phyloP scores from a whole-genome alignment of 2,329 filamentous ascomycete genomes.

The Pezicula neosporulosa region DNA sequence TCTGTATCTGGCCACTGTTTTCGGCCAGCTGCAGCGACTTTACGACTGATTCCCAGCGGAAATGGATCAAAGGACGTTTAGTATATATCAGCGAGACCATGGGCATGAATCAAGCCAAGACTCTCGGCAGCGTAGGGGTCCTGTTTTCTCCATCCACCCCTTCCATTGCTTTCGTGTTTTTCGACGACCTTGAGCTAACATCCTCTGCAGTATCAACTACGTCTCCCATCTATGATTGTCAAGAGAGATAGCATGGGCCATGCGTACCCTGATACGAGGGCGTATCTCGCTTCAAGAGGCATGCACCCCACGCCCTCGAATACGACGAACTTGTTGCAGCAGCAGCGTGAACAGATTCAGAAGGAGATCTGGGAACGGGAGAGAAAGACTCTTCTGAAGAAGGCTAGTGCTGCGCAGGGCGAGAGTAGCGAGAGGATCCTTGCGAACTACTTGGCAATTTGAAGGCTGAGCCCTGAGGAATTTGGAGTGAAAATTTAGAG shows the following conservation, averaged over 20 bases:
- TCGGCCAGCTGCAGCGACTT: constrained; percentile 54
- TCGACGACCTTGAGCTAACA: neutral
- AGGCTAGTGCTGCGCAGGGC: constrained; percentile 19
- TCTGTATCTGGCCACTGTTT: constrained; percentile 56
- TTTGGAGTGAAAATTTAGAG: no score
- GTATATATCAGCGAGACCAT: constrained; percentile 51
- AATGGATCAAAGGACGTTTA: constrained; percentile 52
- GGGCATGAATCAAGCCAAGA: constrained; percentile 55
- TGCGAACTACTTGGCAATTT: constrained; percentile 23
- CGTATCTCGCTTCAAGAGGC: neutral
- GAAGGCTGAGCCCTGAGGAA: neutral
- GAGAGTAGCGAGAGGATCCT: constrained; percentile 20
- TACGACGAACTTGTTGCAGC: constrained; percentile 37
- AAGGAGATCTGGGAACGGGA: constrained; percentile 41
- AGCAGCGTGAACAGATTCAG: constrained; percentile 45
- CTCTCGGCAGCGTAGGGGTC: constrained; percentile 47
- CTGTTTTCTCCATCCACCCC: neutral
- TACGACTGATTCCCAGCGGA: constrained; percentile 53
- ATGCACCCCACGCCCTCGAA: constrained; percentile 28
- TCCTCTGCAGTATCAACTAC: constrained; percentile 46
- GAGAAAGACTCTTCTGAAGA: constrained; percentile 32
- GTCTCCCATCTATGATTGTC: constrained; percentile 61
- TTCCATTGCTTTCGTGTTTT: constrained; percentile 3
- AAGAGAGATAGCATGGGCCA: constrained; percentile 23
- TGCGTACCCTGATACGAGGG: neutral